Base-by-base conservation (phyloP, 2,329 filamentous ascomycete species). In the Passalora sequoiae region DNA sequence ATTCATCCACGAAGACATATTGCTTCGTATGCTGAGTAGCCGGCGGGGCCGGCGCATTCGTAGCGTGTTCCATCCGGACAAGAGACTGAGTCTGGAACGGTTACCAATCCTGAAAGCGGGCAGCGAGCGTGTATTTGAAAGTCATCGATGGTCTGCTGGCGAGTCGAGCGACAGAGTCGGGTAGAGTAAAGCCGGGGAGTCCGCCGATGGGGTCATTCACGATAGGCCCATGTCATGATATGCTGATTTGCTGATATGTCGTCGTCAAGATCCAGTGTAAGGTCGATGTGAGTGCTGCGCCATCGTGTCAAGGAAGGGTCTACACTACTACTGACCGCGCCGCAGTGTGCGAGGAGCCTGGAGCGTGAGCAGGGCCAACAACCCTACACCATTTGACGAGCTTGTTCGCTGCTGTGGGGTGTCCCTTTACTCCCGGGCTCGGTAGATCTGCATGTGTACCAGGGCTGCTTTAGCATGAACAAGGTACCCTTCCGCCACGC, bases 1-100 rank as follows among this genome's bases (percentile, higher is more conserved):
- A 92, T 67, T 97, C 91, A 67, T 97, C 91, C 45, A 97, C 92
- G 63, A 97, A 97, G 59, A 97, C 92, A 85, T 96, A 97, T 66
- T 96, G 91, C 72, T 89, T 91, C 62, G 91, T 86, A 48, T 85
- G 86, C 66, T 17, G 85, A 57, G 84, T 76, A 50, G 78, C 78
- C 60, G 78, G 74, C 61, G 74, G 69, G 61, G 69, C 43, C 47
- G 58, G 51, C 35, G 52, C 46, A 30, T 38, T 40, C n/a, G 52
- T 42, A 38, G 44, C 35, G 42, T 44, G 41, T 19, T 50, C 49
- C 51, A 54, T 54, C 12, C 38, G 44, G 41, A 27, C 25, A 25
- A 35, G 16, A 13, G 44, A 36, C 44, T 44, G 42, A 42, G 44
- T 31, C 21, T 31, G 42, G 32, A 4, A 36, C 21, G 43, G 31